Conservation (phyloP, 2,329 filamentous ascomycete species). For the Juglanconis sp. region DNA sequence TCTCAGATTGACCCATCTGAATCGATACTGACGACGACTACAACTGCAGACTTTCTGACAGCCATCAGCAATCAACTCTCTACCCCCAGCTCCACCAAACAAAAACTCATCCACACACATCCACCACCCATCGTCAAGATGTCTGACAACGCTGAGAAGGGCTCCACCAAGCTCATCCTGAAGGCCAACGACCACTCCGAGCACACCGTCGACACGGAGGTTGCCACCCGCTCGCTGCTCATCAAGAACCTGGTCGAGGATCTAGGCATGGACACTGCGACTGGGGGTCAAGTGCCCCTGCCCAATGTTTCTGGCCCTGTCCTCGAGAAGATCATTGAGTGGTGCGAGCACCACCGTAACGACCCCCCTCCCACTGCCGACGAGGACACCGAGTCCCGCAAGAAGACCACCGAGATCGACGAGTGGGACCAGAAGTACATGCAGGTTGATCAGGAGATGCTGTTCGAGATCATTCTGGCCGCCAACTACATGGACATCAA, state of each 20-base stretch:
- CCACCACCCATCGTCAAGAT: conserved; percentile 23
- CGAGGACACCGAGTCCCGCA: conserved; percentile 88
- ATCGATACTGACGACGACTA: neutral
- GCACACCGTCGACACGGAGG: conserved; percentile 64
- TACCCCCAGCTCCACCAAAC: neutral
- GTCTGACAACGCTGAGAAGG: conserved; percentile 24
- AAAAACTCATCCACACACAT: conserved; percentile 20
- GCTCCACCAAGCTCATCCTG: conserved; percentile 39
- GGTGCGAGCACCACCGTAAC: conserved; percentile 92
- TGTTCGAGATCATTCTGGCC: conserved; percentile 97
- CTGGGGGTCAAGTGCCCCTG: conserved; percentile 74
- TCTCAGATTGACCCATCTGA: neutral
- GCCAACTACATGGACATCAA: conserved; percentile 99
- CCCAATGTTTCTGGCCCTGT: conserved; percentile 91
- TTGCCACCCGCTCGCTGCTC: conserved; percentile 87
- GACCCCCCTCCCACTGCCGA: conserved; percentile 81
- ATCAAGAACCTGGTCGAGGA: conserved; percentile 99
- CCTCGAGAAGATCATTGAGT: conserved; percentile 93
- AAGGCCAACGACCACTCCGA: conserved; percentile 48
- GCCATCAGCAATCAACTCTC: neutral
- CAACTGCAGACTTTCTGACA: conserved; percentile 7
- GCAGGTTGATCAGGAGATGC: conserved; percentile 99
- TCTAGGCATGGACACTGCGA: conserved; percentile 63
- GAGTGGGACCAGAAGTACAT: conserved; percentile 99
- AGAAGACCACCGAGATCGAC: conserved; percentile 98